phyloP scores from a whole-genome alignment of 495 filamentous ascomycete species.

The Talaromyces liani region DNA sequence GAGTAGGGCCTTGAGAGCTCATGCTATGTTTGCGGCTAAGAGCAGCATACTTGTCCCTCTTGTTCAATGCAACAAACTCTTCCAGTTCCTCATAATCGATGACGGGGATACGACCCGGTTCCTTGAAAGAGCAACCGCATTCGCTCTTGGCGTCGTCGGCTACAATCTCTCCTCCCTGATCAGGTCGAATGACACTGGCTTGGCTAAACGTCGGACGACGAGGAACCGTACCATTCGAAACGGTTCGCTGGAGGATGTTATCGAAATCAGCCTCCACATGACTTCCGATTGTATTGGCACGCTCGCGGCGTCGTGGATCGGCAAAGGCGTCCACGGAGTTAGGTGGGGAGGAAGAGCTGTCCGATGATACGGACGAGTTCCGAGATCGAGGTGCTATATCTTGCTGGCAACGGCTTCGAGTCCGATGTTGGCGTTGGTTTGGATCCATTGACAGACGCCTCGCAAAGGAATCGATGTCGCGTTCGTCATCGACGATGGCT shows the following conservation, averaged over 20 bases:
- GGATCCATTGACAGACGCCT: constrained; percentile 35
- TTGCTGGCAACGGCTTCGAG: constrained; percentile 34
- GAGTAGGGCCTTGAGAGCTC: constrained; percentile 39
- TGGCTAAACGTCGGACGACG: constrained; percentile 58
- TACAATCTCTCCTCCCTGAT: constrained; percentile 35
- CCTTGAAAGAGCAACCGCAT: constrained; percentile 62
- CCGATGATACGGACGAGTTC: constrained; percentile 49
- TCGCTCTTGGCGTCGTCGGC: constrained; percentile 64
- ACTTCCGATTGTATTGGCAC: constrained; percentile 57
- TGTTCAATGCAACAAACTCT: constrained; percentile 66
- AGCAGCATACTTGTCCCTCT: constrained; percentile 28
- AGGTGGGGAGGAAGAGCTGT: constrained; percentile 71
- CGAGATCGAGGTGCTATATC: constrained; percentile 37
- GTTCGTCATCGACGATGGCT: constrained; percentile 76
- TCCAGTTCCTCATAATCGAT: constrained; percentile 90
- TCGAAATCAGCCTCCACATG: constrained; percentile 49
- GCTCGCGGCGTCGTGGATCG: constrained; percentile 60
- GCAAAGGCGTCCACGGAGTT: constrained; percentile 98
- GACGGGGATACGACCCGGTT: constrained; percentile 46
- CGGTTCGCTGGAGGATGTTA: constrained; percentile 59
- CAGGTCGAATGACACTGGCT: constrained; percentile 39
- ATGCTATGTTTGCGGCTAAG: constrained; percentile 43
- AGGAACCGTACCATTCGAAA: constrained; percentile 58
- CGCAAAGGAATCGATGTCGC: constrained; percentile 32
- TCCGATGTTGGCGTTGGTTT: constrained; percentile 24